Percentiles rank a stretch among this genome's conserved stretches.
Conservation (phyloP, 345 rosid genomes). For the Aquilaria sinensis region DNA sequence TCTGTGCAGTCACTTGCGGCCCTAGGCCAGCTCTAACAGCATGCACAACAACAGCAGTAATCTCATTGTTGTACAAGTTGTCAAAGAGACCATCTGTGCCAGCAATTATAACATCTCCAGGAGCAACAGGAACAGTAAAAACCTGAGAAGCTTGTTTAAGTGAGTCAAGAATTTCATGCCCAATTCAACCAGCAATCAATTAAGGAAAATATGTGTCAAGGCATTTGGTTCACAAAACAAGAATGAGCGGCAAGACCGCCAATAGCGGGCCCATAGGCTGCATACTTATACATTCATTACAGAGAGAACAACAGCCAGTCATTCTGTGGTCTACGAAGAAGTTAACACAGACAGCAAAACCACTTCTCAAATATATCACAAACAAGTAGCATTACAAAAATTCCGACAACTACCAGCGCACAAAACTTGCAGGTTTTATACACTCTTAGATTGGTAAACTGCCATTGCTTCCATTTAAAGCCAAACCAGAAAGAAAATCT, state of each 20-base stretch:
- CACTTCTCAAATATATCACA: not conserved
- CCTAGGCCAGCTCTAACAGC: slow-evolving; percentile 84
- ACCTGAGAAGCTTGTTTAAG: slow-evolving; percentile 34
- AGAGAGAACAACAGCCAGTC: not conserved
- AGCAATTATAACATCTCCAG: slow-evolving; percentile 82
- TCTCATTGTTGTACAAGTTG: slow-evolving; percentile 92
- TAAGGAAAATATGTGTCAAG: not conserved
- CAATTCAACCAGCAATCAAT: not conserved
- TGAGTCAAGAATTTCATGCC: not conserved
- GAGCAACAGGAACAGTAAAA: slow-evolving; percentile 77
- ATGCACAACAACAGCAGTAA: slow-evolving; percentile 92
- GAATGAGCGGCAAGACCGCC: not conserved
- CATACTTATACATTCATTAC: not conserved
- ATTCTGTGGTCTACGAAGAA: not conserved
- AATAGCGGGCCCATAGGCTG: not conserved
- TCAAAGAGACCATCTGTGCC: slow-evolving; percentile 98
- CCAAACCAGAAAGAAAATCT: not conserved
- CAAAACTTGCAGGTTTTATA: not conserved
- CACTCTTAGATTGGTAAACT: not conserved
- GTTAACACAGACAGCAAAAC: not conserved
- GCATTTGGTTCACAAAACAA: not conserved
- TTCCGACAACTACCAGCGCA: not conserved
- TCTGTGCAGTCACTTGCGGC: slow-evolving; percentile 93
- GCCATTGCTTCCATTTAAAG: not conserved
- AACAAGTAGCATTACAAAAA: too few relatives aligned